These are phyloP conservation scores for Pistacia vera DNA, from an alignment of 345 rosid species.

Conservation along the genomic window DNA sequence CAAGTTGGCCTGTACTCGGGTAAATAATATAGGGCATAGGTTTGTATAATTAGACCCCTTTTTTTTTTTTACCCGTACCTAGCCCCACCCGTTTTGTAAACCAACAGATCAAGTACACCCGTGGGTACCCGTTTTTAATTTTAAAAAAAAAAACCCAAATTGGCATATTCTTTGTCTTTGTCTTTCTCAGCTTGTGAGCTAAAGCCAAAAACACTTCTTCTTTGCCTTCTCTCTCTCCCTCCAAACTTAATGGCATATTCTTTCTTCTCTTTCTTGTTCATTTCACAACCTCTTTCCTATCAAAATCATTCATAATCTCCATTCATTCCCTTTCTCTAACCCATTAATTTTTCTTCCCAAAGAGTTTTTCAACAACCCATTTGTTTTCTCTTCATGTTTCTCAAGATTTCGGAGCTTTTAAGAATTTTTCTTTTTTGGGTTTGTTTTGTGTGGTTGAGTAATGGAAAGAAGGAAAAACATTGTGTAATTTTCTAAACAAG, in stretches of 20 bases:
- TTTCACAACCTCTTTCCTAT: background rate
- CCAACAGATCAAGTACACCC: too few species aligned
- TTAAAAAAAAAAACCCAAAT: too few species aligned
- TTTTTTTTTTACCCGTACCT: too few species aligned
- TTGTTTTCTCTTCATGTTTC: background rate
- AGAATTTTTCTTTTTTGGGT: background rate
- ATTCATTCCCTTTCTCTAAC: background rate
- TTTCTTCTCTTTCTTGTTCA: background rate
- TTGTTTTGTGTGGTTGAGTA: background rate
- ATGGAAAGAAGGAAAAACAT: background rate
- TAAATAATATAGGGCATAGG: too few species aligned
- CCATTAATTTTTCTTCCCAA: background rate
- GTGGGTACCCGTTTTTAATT: too few species aligned
- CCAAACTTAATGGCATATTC: slow-evolving; percentile 12
- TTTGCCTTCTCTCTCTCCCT: background rate
- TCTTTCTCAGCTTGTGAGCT: background rate
- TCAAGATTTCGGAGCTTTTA: slow-evolving; percentile 2
- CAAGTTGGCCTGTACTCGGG: too few species aligned
- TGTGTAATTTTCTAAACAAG: background rate
- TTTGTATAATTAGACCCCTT: too few species aligned
- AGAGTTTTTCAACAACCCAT: too few species aligned
- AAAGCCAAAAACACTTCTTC: background rate
- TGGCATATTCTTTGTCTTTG: background rate
- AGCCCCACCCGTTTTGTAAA: too few species aligned
- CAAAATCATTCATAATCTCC: background rate